Conservation (phyloP, 306 rosid genomes). For the Hippophae gyantsensis region DNA sequence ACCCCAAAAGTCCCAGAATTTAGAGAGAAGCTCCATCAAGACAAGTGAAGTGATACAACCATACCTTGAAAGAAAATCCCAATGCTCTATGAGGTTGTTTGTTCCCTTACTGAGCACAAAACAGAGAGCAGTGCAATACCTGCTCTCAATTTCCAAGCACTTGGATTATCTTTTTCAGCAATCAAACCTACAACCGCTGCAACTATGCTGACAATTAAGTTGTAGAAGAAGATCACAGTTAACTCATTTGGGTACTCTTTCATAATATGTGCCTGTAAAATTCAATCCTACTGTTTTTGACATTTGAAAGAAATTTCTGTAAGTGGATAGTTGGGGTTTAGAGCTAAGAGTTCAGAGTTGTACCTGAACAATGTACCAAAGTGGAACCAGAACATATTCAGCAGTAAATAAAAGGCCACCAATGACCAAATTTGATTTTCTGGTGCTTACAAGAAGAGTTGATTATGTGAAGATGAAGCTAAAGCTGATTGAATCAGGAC, state of each 20-base stretch:
- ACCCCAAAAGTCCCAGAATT: constrained; percentile 64
- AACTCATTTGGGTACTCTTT: constrained; percentile 69
- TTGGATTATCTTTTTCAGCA: constrained; percentile 38
- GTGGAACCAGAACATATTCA: constrained; percentile 53
- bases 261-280: constrained; percentile 68
- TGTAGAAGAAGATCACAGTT: constrained; percentile 67
- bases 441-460: constrained; percentile 28
- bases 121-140: constrained; percentile 51
- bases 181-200: constrained; percentile 43
- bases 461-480: constrained; percentile 14
- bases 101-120: constrained; percentile 58
- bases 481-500: constrained; percentile 21
- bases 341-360: not conserved
- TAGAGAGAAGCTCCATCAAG: not conserved
- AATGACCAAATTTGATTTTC: constrained; percentile 40
- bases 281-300: not conserved
- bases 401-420: constrained; percentile 64
- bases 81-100: not conserved
- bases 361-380: constrained; percentile 75
- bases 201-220: constrained; percentile 43
- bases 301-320: not conserved
- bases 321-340: not conserved
- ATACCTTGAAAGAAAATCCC: not conserved
- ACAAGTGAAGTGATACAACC: not conserved
- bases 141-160: constrained; percentile 58